These are phyloP conservation scores for Trichoderma semiorbis DNA, from an alignment of 2,329 filamentous ascomycete species.

Conservation along the genomic window DNA sequence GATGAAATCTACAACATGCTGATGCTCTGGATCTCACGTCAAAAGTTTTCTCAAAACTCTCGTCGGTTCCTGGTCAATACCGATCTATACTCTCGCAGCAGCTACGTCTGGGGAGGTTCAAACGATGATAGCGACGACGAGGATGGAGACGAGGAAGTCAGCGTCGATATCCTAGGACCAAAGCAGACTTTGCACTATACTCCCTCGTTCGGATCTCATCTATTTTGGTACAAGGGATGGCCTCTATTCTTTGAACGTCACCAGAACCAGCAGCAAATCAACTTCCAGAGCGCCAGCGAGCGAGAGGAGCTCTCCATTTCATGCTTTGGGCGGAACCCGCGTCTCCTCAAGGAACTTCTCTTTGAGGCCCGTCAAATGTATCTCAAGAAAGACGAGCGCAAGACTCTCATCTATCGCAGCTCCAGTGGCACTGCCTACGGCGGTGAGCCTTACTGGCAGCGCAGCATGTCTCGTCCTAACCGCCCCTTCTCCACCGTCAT, in stretches of 20 bases:
- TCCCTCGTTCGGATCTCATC: conserved; percentile 63
- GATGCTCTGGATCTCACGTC: conserved; percentile 65
- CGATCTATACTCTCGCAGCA: conserved; percentile 52
- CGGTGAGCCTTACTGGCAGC: conserved; percentile 53
- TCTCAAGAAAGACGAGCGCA: conserved; percentile 55
- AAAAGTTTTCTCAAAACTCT: conserved; percentile 57
- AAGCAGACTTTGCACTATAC: conserved; percentile 59
- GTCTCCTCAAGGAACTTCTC: conserved; percentile 59
- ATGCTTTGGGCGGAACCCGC: conserved; percentile 59
- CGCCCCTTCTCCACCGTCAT: conserved; percentile 65
- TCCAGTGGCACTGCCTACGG: conserved; percentile 38
- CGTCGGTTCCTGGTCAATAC: conserved; percentile 64
- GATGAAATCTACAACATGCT: conserved; percentile 72
- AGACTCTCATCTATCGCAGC: conserved; percentile 64
- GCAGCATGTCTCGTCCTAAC: conserved; percentile 57
- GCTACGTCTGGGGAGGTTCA: conserved; percentile 46
- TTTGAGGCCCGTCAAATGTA: conserved; percentile 55
- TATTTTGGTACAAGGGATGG: conserved; percentile 62
- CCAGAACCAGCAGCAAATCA: conserved; percentile 43
- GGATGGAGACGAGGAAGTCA: conserved; percentile 25
- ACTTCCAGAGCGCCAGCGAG: conserved; percentile 43
- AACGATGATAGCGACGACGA: conserved; percentile 43
- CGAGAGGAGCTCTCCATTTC: conserved; percentile 58
- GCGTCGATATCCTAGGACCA: conserved; percentile 33
- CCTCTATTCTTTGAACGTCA: conserved; percentile 56